These are phyloP conservation scores for Spathaspora girioi DNA, from an alignment of 805 yeast species.

Conservation along the genomic window DNA sequence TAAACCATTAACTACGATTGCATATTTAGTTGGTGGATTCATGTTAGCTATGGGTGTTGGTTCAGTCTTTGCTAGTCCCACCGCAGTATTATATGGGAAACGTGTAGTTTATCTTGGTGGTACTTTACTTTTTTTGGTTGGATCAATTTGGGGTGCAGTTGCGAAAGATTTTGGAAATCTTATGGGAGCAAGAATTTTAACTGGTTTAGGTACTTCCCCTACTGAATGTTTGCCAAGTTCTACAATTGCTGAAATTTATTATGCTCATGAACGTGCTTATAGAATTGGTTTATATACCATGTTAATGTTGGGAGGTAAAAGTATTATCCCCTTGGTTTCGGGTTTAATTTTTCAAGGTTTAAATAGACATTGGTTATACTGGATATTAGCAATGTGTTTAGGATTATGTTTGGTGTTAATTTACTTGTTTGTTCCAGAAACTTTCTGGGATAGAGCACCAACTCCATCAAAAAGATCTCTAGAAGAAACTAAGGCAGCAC, in stretches of 20 bases:
- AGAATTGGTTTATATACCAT: conserved; percentile 56
- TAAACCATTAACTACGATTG: conserved; percentile 35
- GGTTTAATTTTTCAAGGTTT: conserved; percentile 47
- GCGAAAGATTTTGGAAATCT: conserved; percentile 46
- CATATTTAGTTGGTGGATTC: conserved; percentile 55
- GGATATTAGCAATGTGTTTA: conserved; percentile 52
- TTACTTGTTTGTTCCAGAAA: conserved; percentile 58
- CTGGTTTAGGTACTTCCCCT: conserved; percentile 61
- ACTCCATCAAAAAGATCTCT: conserved; percentile 44
- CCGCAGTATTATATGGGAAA: conserved; percentile 56
- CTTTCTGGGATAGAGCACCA: conserved; percentile 59
- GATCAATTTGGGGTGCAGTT: conserved; percentile 53
- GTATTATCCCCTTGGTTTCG: conserved; percentile 53
- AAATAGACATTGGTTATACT: conserved; percentile 59
- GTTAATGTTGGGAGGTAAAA: conserved; percentile 59
- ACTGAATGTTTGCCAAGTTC: conserved; percentile 59
- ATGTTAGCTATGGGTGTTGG: conserved; percentile 62
- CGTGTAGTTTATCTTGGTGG: conserved; percentile 52
- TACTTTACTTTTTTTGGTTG: conserved; percentile 45
- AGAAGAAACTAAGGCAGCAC: conserved; percentile 47
- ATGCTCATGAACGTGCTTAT: conserved; percentile 59
- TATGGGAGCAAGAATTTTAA: conserved; percentile 54
- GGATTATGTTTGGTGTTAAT: conserved; percentile 44
- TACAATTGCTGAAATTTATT: conserved; percentile 58
- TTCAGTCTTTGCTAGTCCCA: conserved; percentile 53